Evolutionary conservation across 1,284 basidiomycete species (phyloP).

Genomic region (Taiwanofungus camphoratus): DNA sequence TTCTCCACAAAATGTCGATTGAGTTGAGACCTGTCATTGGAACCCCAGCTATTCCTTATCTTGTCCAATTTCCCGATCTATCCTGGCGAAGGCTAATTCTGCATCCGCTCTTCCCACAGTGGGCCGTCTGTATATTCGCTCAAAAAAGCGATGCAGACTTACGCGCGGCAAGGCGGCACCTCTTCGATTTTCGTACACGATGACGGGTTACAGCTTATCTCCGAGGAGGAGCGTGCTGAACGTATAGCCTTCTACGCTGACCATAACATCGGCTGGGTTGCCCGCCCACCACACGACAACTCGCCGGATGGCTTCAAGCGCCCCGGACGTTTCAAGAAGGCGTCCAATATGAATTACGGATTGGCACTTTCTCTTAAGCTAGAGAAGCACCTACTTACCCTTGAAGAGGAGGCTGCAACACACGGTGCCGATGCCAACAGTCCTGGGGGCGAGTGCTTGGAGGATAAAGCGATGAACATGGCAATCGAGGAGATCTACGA

Average conservation of each 20-base stretch:
- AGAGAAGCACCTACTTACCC: slow-evolving; percentile 40
- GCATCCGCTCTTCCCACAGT: too few relatives aligned
- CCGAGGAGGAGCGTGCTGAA: slow-evolving; percentile 30
- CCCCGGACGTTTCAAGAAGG: slow-evolving; percentile 58
- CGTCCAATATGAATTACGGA: slow-evolving; percentile 55
- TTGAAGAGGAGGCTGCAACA: slow-evolving; percentile 36
- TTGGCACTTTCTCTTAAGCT: slow-evolving; percentile 44
- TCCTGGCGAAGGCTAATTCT: too few relatives aligned
- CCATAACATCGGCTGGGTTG: slow-evolving; percentile 51
- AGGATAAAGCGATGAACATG: slow-evolving; percentile 57
- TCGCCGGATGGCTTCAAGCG: slow-evolving; percentile 42
- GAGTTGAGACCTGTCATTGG: too few relatives aligned
- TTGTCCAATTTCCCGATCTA: too few relatives aligned
- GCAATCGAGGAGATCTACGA: slow-evolving; percentile 65
- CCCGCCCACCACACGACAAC: slow-evolving; percentile 43
- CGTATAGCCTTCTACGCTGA: slow-evolving; percentile 46
- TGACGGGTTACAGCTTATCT: slow-evolving; percentile 51
- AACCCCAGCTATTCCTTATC: too few relatives aligned
- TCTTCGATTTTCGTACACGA: slow-evolving; percentile 75
- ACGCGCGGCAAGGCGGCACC: slow-evolving; percentile 77
- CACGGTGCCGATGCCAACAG: slow-evolving; percentile 10
- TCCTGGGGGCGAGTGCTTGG: slow-evolving; percentile 37
- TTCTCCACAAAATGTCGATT: too few relatives aligned
- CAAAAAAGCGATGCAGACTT: slow-evolving; percentile 84
- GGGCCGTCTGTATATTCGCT: slow-evolving; percentile 74